Base-by-base conservation (phyloP, 176 grass and related monocot species). In the Pharus latifolius region DNA sequence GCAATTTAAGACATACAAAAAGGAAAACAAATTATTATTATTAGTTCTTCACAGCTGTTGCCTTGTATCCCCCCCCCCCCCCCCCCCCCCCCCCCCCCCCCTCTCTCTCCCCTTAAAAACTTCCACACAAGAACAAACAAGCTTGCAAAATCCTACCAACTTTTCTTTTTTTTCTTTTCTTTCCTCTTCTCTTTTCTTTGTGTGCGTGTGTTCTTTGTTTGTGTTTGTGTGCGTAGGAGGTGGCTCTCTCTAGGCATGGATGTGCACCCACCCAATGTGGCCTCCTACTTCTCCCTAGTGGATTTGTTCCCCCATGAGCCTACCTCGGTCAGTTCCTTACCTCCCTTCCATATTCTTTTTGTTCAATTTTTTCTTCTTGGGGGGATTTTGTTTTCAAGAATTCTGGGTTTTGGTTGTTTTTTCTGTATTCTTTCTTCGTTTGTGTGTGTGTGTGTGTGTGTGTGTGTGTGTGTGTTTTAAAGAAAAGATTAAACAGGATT, bases 61-160 rank as follows among this genome's bases (percentile, higher is more conserved):
- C 35, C 35, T n/a, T n/a, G n/a, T n/a, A n/a, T n/a, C 19, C 3
- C 6, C 8, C 2, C 6, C 41, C 25, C 12, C 25, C 4, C n/a
- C 19, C 3, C 6, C 8, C 2, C 6, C 41, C 25, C 12, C 6
- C 8, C 30, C 26, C 6, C 3, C 16, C 17, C 6, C 3, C 67
- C 26, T 47, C 37, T 59, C n/a, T n/a, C n/a, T 76, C 66, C 56
- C 80, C 66, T 71, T 84, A 78, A 84, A 83, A 78, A 48, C 58
- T 65, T 48, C 64, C 13, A 34, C 54, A 69, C 27, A 34, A 3
- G 9, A 70, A 47, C 35, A 76, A 57, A 65, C 19, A 58, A 41
- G 24, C 65, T 30, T 1, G 30, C 66, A 40, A 60, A 85, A 79
- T 73, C 42, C 43, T 56, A 74, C 71, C 69, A 52, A 72, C 63